phyloP scores from a whole-genome alignment of 768 basidiomycete genomes.

The Phylloporus scabripes region DNA sequence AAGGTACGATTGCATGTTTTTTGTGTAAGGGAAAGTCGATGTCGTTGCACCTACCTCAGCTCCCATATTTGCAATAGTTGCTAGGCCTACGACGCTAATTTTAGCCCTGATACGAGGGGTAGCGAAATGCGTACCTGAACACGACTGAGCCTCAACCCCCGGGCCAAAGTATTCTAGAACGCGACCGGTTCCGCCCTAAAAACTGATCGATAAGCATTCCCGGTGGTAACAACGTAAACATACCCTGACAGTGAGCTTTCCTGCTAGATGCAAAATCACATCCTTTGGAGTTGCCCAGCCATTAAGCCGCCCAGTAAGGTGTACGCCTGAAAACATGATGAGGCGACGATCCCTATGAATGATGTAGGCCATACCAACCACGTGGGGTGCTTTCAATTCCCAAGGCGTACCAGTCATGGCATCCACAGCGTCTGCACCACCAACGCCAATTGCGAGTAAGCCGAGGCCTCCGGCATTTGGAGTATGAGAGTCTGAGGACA shows the following conservation, averaged over 20 bases:
- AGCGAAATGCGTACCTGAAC: slow-evolving; percentile 58
- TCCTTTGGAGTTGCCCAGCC: slow-evolving; percentile 98
- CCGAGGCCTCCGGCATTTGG: slow-evolving; percentile 98
- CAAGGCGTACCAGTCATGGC: slow-evolving; percentile 98
- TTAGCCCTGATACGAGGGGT: not conserved
- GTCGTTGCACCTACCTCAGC: slow-evolving; percentile 99
- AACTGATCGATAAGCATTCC: slow-evolving; percentile 2
- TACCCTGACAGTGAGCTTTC: slow-evolving; percentile 89
- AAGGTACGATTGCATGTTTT: slow-evolving; percentile 85
- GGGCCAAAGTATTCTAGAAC: slow-evolving; percentile 97
- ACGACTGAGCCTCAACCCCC: slow-evolving; percentile 83
- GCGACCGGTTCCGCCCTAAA: slow-evolving; percentile 88
- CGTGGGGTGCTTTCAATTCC: slow-evolving; percentile 90
- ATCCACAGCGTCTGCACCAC: slow-evolving; percentile 97
- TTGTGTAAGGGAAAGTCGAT: slow-evolving; percentile 93
- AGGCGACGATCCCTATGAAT: not conserved
- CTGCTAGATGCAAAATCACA: slow-evolving; percentile 89
- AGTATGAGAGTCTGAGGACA: slow-evolving; percentile 81
- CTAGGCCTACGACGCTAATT: slow-evolving; percentile 50
- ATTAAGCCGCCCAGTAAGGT: slow-evolving; percentile 77
- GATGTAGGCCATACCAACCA: slow-evolving; percentile 53
- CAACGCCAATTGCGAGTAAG: slow-evolving; percentile 96
- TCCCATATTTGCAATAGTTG: slow-evolving; percentile 98
- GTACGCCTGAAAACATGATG: slow-evolving; percentile 53
- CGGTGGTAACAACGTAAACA: slow-evolving; percentile 23